Percentiles rank a stretch among this genome's conserved stretches.
Evolutionary conservation across 257 asterid genomes (phyloP).

Genomic region (Penstemon newberryi): DNA sequence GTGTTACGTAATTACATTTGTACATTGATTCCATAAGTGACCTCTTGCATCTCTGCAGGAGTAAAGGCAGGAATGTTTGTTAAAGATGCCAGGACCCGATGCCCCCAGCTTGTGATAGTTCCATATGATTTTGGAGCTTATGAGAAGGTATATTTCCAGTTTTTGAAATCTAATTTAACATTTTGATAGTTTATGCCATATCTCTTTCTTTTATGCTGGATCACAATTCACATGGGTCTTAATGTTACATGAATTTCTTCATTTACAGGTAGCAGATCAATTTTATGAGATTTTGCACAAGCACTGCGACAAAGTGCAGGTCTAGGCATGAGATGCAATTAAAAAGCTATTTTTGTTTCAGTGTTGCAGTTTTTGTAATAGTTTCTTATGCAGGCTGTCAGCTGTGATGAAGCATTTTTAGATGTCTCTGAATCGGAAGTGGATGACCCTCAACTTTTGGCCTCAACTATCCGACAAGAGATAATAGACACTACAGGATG

Average conservation of each 20-base stretch:
- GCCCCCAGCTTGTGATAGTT: conserved; percentile 87
- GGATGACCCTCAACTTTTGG: conserved; percentile 68
- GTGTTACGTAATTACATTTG: conserved; percentile 20
- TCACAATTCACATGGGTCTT: conserved; percentile 15
- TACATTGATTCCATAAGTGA: conserved; percentile 21
- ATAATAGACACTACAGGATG: conserved; percentile 74
- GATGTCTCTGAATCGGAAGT: conserved; percentile 72
- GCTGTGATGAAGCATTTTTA: conserved; percentile 97
- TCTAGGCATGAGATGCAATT: conserved; percentile 33
- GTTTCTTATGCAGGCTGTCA: conserved; percentile 69
- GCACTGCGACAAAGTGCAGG: conserved; percentile 94
- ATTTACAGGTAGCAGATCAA: conserved; percentile 87
- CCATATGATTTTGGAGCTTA: conserved; percentile 94
- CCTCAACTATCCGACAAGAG: conserved; percentile 72
- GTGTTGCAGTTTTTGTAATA: conserved; percentile 26
- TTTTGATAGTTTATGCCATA: conserved; percentile 11
- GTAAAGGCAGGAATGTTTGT: conserved; percentile 96
- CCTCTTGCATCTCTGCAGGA: conserved; percentile 47
- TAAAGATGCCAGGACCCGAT: conserved; percentile 83
- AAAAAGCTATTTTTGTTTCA: conserved; percentile 4
- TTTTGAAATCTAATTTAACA: conserved; percentile 3
- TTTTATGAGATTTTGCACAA: conserved; percentile 86
- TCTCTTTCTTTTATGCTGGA: conserved; percentile 17
- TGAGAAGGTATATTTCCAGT: conserved; percentile 64
- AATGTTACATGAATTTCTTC: conserved; percentile 16